Conservation (phyloP, 768 basidiomycete species). For the Lyophyllum atratum region DNA sequence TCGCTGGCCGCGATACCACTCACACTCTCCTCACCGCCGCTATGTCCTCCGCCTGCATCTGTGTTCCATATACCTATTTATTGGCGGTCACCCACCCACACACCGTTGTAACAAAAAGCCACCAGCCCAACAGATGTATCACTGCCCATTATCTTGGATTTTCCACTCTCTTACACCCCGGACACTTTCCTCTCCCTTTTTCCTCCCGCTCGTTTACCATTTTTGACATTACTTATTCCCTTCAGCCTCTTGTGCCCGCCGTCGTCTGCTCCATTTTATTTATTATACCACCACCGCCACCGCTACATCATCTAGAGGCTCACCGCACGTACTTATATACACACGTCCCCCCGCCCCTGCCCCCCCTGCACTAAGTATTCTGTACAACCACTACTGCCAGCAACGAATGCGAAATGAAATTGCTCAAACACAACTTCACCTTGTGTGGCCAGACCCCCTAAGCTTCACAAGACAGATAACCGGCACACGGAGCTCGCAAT, state of each 20-base stretch:
- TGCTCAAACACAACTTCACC: too few species aligned
- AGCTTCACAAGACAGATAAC: too few species aligned
- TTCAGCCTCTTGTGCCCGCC: background rate
- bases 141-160: conserved; percentile 7
- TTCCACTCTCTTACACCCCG: background rate
- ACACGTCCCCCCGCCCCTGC: too few species aligned
- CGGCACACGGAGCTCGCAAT: too few species aligned
- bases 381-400: background rate
- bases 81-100: conserved; percentile 12
- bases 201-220: background rate
- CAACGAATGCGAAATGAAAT: background rate
- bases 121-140: conserved; percentile 7
- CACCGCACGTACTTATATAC: background rate
- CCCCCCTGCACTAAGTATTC: background rate
- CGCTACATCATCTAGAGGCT: background rate
- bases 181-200: background rate
- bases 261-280: conserved; percentile 1
- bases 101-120: conserved; percentile 5
- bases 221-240: conserved; percentile 14
- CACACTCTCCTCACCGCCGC: background rate
- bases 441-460: background rate
- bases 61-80: conserved; percentile 20
- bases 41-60: background rate
- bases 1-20: conserved; percentile 23
- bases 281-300: conserved; percentile 9